A percentile compares a stretch with the other conserved stretches of the same genome.
Evolutionary conservation across 176 grass and related monocot genomes (phyloP).

Genomic region (maize (Zea mays)): Zm-B73-REFERENCE-NAM-5.0 NC_050098.1:171219001-171219500

Average conservation of each 20-base stretch:
- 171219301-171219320: conserved; percentile 30
- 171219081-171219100: not conserved
- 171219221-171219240: not conserved
- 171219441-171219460: not conserved
- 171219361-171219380: not conserved
- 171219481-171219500: not conserved
- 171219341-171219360: not conserved
- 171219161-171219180: conserved; percentile 30
- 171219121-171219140: conserved; percentile 21
- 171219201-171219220: conserved; percentile 32
- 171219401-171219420: not conserved
- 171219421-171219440: not conserved
- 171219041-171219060: too few relatives aligned
- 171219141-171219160: conserved; percentile 34
- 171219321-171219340: conserved; percentile 28
- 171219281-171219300: not conserved
- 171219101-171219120: conserved; percentile 8
- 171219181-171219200: conserved; percentile 12
- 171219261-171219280: conserved; percentile 2
- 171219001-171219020: too few relatives aligned
- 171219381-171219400: not conserved
- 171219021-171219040: too few relatives aligned
- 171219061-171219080: too few relatives aligned
- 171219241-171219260: not conserved
- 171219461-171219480: not conserved